Conservation (phyloP, 257 asterid species). For the Solanum virginianum region DNA sequence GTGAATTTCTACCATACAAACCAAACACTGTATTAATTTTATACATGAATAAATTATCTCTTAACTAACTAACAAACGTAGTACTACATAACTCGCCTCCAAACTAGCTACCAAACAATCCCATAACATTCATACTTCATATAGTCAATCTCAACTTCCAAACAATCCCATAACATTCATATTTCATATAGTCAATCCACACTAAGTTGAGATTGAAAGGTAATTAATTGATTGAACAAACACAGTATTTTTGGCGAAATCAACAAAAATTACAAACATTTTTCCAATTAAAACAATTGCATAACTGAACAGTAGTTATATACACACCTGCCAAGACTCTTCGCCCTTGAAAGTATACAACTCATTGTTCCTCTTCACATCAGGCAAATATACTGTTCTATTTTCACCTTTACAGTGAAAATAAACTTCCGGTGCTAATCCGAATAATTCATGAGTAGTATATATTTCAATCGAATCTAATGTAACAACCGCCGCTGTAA, state of each 20-base stretch:
- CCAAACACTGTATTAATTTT: too few relatives aligned
- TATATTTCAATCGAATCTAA: conserved; percentile 5
- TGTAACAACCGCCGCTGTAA: not conserved
- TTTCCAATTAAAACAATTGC: not conserved
- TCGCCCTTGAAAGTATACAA: conserved; percentile 12
- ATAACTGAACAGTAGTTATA: not conserved
- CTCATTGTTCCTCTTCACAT: conserved; percentile 8
- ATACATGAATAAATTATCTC: too few relatives aligned
- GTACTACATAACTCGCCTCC: not conserved
- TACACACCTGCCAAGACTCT: conserved; percentile 20
- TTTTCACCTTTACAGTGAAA: conserved; percentile 15
- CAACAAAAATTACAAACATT: not conserved
- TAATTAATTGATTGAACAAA: not conserved
- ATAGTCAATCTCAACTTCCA: not conserved
- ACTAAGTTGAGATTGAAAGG: not conserved
- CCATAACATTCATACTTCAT: too few relatives aligned
- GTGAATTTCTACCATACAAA: too few relatives aligned
- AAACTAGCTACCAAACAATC: not conserved
- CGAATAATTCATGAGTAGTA: conserved; percentile 4
- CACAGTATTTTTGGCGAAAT: not conserved
- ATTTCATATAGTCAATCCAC: not conserved
- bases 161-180: not conserved
- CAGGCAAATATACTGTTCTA: conserved; percentile 9
- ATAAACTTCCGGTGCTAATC: conserved; percentile 3
- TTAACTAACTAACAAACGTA: too few relatives aligned